Percentiles rank a stretch among this genome's conserved stretches.
phyloP scores from a whole-genome alignment of 2,329 filamentous ascomycete species.

The Aspergillus ochraceoroseus region DNA sequence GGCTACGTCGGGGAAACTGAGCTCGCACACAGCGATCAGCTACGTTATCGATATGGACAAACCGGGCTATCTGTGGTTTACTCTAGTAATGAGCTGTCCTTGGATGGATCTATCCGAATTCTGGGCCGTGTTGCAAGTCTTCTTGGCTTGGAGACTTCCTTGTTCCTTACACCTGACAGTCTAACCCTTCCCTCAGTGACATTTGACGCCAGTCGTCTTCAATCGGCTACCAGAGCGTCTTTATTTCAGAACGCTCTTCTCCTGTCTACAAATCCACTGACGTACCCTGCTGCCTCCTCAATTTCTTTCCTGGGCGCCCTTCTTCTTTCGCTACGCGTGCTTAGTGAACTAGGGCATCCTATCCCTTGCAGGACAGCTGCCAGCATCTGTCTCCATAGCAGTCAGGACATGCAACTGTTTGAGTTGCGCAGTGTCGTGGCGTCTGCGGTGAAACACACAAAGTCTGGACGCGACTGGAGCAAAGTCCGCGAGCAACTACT shows the following conservation, averaged over 20 bases:
- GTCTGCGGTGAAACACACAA: conserved; percentile 42
- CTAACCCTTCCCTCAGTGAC: conserved; percentile 28
- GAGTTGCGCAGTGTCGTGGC: conserved; percentile 53
- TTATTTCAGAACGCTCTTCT: conserved; percentile 43
- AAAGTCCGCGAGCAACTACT: conserved; percentile 49
- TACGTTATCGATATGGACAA: conserved; percentile 52
- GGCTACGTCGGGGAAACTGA: conserved; percentile 46
- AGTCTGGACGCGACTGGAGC: conserved; percentile 48
- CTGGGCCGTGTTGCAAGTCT: conserved; percentile 50
- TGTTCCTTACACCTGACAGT: conserved; percentile 25
- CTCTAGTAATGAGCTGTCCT: conserved; percentile 45
- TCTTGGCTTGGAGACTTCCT: conserved; percentile 48
- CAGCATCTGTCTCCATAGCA: conserved; percentile 52
- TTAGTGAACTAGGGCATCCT: conserved; percentile 38
- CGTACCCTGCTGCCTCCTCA: conserved; percentile 36
- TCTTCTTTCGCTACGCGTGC: conserved; percentile 39
- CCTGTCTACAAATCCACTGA: conserved; percentile 39
- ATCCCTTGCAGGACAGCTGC: conserved; percentile 37
- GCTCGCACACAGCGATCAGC: conserved; percentile 43
- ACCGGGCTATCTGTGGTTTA: conserved; percentile 58
- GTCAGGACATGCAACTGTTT: conserved; percentile 49
- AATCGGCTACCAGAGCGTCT: conserved; percentile 38
- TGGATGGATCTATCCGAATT: conserved; percentile 49
- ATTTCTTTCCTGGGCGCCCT: conserved; percentile 41
- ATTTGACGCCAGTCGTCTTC: conserved; percentile 31